phyloP scores from a whole-genome alignment of 805 yeast genomes.

The Yamadazyma paraphyllophila region DNA sequence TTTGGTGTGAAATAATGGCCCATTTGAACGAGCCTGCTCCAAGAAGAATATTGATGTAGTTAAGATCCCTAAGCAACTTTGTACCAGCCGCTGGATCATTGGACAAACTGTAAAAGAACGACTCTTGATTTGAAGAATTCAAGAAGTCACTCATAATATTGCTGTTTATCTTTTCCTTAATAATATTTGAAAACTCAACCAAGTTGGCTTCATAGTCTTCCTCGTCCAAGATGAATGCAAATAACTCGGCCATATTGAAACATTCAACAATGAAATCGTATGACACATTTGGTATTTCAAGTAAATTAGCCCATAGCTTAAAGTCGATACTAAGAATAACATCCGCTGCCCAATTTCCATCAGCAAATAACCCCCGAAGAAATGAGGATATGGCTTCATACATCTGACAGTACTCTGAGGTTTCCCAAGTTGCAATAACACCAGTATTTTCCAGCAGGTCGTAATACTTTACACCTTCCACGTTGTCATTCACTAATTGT shows the following conservation, averaged over 20 bases:
- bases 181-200: constrained; percentile 24
- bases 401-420: constrained; percentile 42
- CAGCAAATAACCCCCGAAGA: constrained; percentile 51
- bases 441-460: constrained; percentile 24
- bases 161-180: constrained; percentile 23
- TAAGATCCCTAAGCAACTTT: constrained; percentile 31
- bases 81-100: constrained; percentile 28
- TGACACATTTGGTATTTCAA: constrained; percentile 54
- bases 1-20: constrained; percentile 46
- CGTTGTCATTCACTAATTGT: constrained; percentile 22
- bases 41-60: constrained; percentile 43
- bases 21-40: constrained; percentile 53
- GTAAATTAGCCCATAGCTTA: constrained; percentile 46
- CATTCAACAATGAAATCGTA: constrained; percentile 59
- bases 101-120: constrained; percentile 39
- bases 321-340: constrained; percentile 36
- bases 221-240: constrained; percentile 53
- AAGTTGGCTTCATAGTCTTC: constrained; percentile 49
- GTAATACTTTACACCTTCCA: constrained; percentile 36
- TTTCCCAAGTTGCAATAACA: constrained; percentile 54
- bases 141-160: constrained; percentile 30
- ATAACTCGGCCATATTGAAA: constrained; percentile 50
- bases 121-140: constrained; percentile 24
- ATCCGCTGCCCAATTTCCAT: constrained; percentile 46
- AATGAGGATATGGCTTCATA: constrained; percentile 52